Evolutionary conservation across 495 filamentous ascomycete genomes (phyloP).

Genomic region (Xylaria intraflava): DNA sequence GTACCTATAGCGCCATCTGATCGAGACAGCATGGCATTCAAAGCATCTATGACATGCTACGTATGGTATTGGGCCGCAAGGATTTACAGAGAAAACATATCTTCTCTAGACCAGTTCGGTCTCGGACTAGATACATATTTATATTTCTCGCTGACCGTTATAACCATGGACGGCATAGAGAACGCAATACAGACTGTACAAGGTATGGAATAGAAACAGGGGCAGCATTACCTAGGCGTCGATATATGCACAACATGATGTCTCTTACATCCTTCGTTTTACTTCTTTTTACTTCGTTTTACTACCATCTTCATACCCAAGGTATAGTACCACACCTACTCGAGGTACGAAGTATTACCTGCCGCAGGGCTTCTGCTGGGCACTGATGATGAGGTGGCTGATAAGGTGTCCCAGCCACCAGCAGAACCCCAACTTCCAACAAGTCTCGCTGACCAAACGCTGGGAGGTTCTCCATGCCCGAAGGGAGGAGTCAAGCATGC

Average conservation of each 20-base stretch:
- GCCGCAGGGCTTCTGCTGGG: not conserved
- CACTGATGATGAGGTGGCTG: conserved; percentile 8
- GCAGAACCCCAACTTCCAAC: not conserved
- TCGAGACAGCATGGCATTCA: not conserved
- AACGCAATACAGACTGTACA: not conserved
- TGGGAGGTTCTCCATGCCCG: not conserved
- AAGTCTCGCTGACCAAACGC: conserved; percentile 6
- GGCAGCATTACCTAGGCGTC: not conserved
- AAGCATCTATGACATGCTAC: not conserved
- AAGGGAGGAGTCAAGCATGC: conserved; percentile 3
- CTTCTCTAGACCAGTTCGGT: not conserved
- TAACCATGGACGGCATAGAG: not conserved
- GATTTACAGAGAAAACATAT: not conserved
- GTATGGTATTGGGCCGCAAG: not conserved
- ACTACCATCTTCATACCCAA: not conserved
- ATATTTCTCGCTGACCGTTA: not conserved
- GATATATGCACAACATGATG: not conserved
- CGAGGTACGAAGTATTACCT: too few species aligned
- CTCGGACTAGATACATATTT: too few species aligned
- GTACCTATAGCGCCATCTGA: too few species aligned
- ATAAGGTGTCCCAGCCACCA: conserved; percentile 10
- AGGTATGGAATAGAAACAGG: too few species aligned
- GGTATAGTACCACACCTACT: not conserved
- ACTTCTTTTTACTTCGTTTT: too few species aligned
- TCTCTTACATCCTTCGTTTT: too few species aligned